Base-by-base conservation (phyloP, 352 stramenopile genomes). In the Pythium phragmitis region DNA sequence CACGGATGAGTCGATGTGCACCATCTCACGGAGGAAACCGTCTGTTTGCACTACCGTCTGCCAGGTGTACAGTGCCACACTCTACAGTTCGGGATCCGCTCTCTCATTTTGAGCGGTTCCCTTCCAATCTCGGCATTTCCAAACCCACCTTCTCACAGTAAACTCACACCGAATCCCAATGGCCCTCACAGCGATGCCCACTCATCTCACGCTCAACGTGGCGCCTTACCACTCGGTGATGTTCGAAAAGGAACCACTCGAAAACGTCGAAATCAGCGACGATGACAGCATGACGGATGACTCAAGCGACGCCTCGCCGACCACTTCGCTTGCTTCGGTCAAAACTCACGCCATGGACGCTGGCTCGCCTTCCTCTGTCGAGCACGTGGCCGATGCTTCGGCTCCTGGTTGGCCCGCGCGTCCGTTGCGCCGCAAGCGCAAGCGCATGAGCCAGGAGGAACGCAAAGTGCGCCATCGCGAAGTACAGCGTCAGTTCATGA, bases 401-500 rank as follows among this genome's bases (percentile, higher is more conserved):
- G 37, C 11, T 12, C 14, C 37, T 42, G 14, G 37, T 6, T 42
- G 37, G 37, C 11, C 37, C 11, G 14, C 37, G 11, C 37, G 37
- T 16, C 58, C 58, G 0, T 14, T n/a, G 23, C 58, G 58, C 36
- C 60, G 60, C 52, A 67, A 67, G 60, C 51, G 60, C 17, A 60
- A 59, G 51, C 62, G 62, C 37, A 69, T 69, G 62, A 60, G 45
- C 46, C 46, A 54, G 12, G 62, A 69, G 14, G 62, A 69, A 43
- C 62, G 62, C 54, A 60, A 61, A 28, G 57, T 57, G 12, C 63
- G 63, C 55, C 63, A 69, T 45, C 63, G 63, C 26, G 63, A 69
- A 57, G 63, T 69, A 17, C 63, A 69, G 63, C 63, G 63, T 21
- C 63, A 65, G 55, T 69, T 69, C 36, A 69, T 69, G 55, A 55